Evolutionary conservation across 1,139 yeast genomes (phyloP).

Genomic region (Wickerhamomyces sp.): DNA sequence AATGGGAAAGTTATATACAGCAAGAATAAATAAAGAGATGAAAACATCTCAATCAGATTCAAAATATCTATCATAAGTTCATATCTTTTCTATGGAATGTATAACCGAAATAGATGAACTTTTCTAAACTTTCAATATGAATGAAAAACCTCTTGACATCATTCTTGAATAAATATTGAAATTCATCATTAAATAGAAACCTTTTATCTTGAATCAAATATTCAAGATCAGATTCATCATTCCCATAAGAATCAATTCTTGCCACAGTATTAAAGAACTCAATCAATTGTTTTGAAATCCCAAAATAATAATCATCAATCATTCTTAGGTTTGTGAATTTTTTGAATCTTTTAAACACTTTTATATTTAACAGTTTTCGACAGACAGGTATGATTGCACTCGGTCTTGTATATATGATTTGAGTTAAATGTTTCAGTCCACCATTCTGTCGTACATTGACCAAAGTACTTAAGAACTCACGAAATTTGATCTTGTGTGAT

Average conservation of each 20-base stretch:
- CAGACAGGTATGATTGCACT: conserved; percentile 6
- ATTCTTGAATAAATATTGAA: conserved; percentile 11
- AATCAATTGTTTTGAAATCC: conserved; percentile 10
- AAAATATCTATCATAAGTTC: background rate
- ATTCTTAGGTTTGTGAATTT: conserved; percentile 8
- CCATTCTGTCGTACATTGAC: too few species aligned
- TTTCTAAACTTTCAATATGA: conserved; percentile 3
- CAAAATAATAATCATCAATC: conserved; percentile 16
- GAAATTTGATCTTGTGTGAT: background rate
- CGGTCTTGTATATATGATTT: background rate
- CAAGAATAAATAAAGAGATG: conserved; percentile 9
- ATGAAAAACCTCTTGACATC: conserved; percentile 10
- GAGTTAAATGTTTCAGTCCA: too few species aligned
- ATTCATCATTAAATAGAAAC: conserved; percentile 11
- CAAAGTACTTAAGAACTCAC: background rate
- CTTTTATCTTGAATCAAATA: background rate
- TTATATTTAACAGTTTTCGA: conserved; percentile 11
- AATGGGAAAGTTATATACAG: conserved; percentile 54
- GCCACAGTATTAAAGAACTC: conserved; percentile 15
- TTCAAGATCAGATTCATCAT: background rate
- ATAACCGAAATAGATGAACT: conserved; percentile 14
- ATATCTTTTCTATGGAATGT: conserved; percentile 9
- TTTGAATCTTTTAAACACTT: conserved; percentile 10
- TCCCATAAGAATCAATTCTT: conserved; percentile 18
- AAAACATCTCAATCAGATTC: too few species aligned